Evolutionary conservation across 2,329 filamentous ascomycete species (phyloP), one percentile per base, ranked within the genome.

Genomic region (Raffaelea arxii): DNA sequence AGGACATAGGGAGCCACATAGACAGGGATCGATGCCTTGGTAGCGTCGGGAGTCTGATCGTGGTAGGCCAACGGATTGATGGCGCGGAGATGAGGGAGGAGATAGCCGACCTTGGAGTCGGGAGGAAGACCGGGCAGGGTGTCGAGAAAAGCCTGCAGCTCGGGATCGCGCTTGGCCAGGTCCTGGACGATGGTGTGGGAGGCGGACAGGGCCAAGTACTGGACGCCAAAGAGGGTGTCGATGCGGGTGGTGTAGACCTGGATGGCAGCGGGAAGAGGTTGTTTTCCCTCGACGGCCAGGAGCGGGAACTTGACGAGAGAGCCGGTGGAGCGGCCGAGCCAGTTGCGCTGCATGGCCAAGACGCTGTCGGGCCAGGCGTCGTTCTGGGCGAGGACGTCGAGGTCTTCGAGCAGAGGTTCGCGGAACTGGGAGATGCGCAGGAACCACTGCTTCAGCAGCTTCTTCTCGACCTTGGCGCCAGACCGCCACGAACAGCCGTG

Each of bases 401-500:
- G 71, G 51, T 87, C 86, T 24, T 80, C 68, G 23, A 94, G 67
- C 7, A 94, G 67, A 4, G 77, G 70, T 46, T 91, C 80, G 51
- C 85, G 80, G 58, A 86, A 92, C 42, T 78, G 76, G 4, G 87
- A 91, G 57, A 92, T 94, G 51, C 80, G 81, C 53, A 94, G 78
- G 61, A 94, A 94, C 89, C 89, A 95, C 63, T 95, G 89, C 64
- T 85, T 87, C 41, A 94, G 69, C 54, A 78, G 77, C 49, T 78
- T 71, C 65, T 89, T 85, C 64, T 92, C 84, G 18, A 94, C 87
- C 60, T 84, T 82, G 43, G 86, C 88, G 10, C 88, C 88, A 2
- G 86, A 92, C 47, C 88, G 78, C 89, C 89, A 95, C 2, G 88
- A 94, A 55, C 72, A 78, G 25, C 89, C 89, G 58, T 87, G 83